phyloP scores from a whole-genome alignment of 176 grass and related monocot species.

The Canna indica region DNA sequence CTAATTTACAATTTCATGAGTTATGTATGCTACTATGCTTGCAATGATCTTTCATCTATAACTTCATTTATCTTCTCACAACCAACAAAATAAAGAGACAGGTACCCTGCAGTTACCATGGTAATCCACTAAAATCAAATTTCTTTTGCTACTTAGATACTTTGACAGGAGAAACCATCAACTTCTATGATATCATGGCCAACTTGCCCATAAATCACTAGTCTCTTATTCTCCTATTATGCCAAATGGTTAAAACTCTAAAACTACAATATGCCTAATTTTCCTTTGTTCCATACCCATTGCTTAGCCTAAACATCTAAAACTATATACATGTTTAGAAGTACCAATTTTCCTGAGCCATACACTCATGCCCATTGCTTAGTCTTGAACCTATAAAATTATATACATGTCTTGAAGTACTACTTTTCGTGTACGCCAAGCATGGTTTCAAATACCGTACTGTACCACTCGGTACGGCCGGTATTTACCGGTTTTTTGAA shows the following conservation, averaged over 20 bases:
- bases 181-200: background rate
- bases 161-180: background rate
- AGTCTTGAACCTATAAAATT: background rate
- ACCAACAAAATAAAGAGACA: background rate
- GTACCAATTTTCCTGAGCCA: too few relatives aligned
- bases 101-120: background rate
- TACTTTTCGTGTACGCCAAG: background rate
- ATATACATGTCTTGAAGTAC: background rate
- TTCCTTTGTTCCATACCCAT: too few relatives aligned
- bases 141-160: background rate
- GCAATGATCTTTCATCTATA: background rate
- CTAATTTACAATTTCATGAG: background rate
- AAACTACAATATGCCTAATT: too few relatives aligned
- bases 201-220: background rate
- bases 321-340: too few relatives aligned
- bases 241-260: too few relatives aligned
- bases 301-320: too few relatives aligned
- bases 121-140: conserved; percentile 1
- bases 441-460: too few relatives aligned
- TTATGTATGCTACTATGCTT: background rate
- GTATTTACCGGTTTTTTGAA: too few relatives aligned
- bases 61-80: background rate
- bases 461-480: too few relatives aligned
- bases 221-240: background rate
- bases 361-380: background rate